Evolutionary conservation across 768 basidiomycete species (phyloP).

Genomic region (Sporobolomyces pararoseus): DNA sequence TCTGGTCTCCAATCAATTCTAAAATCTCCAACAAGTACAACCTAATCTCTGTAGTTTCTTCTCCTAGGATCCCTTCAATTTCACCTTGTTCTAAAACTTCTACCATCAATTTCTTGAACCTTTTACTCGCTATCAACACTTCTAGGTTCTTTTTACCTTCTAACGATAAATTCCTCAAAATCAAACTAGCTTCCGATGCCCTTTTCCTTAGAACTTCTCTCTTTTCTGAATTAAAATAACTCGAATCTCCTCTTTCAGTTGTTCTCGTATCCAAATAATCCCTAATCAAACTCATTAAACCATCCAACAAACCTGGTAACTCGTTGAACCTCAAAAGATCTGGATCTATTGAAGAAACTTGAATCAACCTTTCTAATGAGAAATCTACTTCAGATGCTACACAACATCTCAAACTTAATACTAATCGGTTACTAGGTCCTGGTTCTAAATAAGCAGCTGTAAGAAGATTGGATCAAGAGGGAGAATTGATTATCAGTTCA

Average conservation of each 20-base stretch:
- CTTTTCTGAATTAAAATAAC: conserved; percentile 1
- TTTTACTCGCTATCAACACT: conserved; percentile 58
- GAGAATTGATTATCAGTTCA: background rate
- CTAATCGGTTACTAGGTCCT: conserved; percentile 75
- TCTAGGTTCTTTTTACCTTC: conserved; percentile 64
- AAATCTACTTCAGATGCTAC: conserved; percentile 78
- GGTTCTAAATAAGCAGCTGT: conserved; percentile 65
- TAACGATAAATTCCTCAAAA: conserved; percentile 77
- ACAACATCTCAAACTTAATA: conserved; percentile 80
- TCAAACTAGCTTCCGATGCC: conserved; percentile 77
- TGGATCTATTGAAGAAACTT: conserved; percentile 63
- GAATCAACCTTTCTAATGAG: conserved; percentile 80
- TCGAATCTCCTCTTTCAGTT: background rate
- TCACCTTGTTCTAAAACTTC: conserved; percentile 29
- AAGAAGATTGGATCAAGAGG: background rate
- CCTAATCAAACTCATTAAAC: conserved; percentile 60
- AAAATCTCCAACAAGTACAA: conserved; percentile 49
- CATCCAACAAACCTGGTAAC: conserved; percentile 75
- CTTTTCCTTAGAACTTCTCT: conserved; percentile 53
- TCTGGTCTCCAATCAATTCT: conserved; percentile 44
- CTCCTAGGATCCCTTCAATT: conserved; percentile 11
- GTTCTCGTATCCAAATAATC: conserved; percentile 25
- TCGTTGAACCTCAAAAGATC: conserved; percentile 69
- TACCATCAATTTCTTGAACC: conserved; percentile 30
- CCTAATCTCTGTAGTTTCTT: conserved; percentile 47